These are phyloP conservation scores for Globisporangium cystogenes DNA, from an alignment of 352 stramenopile genomes.

Conservation along the genomic window DNA sequence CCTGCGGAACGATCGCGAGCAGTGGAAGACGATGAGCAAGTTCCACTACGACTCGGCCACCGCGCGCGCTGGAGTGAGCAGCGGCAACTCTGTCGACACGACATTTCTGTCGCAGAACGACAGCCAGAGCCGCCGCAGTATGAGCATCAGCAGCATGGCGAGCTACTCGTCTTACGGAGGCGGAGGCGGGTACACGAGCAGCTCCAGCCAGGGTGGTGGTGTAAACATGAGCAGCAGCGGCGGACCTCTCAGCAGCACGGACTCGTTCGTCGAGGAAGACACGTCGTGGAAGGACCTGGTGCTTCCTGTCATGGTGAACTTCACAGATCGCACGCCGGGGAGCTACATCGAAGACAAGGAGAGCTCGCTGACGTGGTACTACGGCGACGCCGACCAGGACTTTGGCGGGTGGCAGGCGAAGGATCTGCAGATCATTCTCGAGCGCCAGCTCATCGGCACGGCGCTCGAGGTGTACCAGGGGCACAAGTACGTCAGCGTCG, in stretches of 20 bases:
- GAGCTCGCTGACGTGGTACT: slow-evolving; percentile 86
- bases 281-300: slow-evolving; percentile 80
- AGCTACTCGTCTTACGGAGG: slow-evolving; percentile 31
- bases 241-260: slow-evolving; percentile 23
- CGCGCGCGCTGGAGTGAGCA: slow-evolving; percentile 23
- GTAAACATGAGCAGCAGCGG: slow-evolving; percentile 12
- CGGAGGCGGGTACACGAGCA: slow-evolving; percentile 18
- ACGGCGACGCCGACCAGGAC: slow-evolving; percentile 76
- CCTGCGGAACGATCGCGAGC: slow-evolving; percentile 54
- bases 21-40: slow-evolving; percentile 84
- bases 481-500: slow-evolving; percentile 75
- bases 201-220: slow-evolving; percentile 7
- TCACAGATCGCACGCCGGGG: slow-evolving; percentile 69
- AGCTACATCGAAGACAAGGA: slow-evolving; percentile 86
- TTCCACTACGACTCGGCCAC: slow-evolving; percentile 67
- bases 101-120: slow-evolving; percentile 29
- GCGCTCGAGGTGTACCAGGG: slow-evolving; percentile 86
- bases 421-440: slow-evolving; percentile 87
- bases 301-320: slow-evolving; percentile 68
- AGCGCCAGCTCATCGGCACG: slow-evolving; percentile 79
- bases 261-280: slow-evolving; percentile 51
- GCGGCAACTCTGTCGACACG: slow-evolving; percentile 22
- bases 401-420: slow-evolving; percentile 88
- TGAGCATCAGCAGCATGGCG: slow-evolving; percentile 42
- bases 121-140: slow-evolving; percentile 16